Conservation (phyloP, 345 rosid genomes). For the Luvunga scandens region DNA sequence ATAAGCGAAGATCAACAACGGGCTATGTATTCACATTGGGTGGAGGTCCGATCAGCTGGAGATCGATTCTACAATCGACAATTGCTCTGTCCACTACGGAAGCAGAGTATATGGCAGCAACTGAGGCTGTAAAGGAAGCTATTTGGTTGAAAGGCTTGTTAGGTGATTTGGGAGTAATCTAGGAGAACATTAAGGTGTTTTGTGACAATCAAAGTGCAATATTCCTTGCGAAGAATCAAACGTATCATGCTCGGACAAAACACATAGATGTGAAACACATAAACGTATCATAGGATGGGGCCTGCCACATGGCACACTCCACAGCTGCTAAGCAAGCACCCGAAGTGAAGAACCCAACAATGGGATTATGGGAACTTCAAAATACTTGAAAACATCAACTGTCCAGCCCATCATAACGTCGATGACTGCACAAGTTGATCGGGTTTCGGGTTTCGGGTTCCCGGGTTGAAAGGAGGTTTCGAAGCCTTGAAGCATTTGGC, state of each 20-base stretch:
- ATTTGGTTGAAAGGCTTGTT: no score
- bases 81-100: no score
- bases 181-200: no score
- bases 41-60: no score
- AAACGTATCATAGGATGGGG: no score
- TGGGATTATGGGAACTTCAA: conserved; percentile 21
- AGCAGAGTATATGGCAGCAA: no score
- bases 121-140: no score
- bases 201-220: no score
- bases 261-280: conserved; percentile 1
- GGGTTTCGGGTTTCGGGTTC: not conserved
- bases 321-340: conserved; percentile 37
- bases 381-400: not conserved
- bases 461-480: conserved; percentile 18
- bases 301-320: conserved; percentile 31
- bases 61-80: no score
- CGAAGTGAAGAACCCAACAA: conserved; percentile 26
- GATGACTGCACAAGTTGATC: conserved; percentile 26
- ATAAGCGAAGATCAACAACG: no score
- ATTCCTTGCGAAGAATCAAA: conserved; percentile 24
- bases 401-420: conserved; percentile 45
- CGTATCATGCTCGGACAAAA: conserved; percentile 29
- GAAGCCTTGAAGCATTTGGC: conserved; percentile 18
- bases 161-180: no score
- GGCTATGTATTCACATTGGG: no score